These are phyloP conservation scores for Crepidotus variabilis DNA, from an alignment of 768 basidiomycete genomes.

Conservation along the genomic window DNA sequence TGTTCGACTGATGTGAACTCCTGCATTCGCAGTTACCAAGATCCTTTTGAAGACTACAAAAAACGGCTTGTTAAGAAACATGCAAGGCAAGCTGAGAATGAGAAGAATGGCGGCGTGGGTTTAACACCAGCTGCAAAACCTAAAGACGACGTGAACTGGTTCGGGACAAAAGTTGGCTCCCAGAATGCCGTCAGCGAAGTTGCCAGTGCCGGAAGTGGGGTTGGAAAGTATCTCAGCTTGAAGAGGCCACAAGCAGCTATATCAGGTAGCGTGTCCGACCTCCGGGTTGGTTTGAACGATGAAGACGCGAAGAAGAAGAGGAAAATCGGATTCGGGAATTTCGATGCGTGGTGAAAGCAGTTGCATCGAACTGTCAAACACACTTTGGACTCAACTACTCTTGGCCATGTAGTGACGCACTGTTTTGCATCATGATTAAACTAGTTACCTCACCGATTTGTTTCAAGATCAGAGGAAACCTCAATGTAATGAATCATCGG, in stretches of 20 bases:
- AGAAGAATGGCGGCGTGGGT: conserved; percentile 25
- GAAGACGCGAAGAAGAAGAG: conserved; percentile 72
- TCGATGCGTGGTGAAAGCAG: conserved; percentile 65
- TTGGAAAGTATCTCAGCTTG: conserved; percentile 77
- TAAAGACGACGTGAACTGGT: conserved; percentile 80
- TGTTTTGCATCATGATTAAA: too few relatives aligned
- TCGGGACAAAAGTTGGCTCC: conserved; percentile 79
- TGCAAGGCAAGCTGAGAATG: conserved; percentile 49
- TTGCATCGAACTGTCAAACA: too few relatives aligned
- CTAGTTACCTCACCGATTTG: too few relatives aligned
- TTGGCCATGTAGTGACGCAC: too few relatives aligned
- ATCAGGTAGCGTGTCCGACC: conserved; percentile 2
- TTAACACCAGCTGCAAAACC: conserved; percentile 37
- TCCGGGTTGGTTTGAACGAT: not conserved
- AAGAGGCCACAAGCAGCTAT: conserved; percentile 39
- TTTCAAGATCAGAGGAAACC: too few relatives aligned
- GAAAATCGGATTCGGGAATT: conserved; percentile 87
- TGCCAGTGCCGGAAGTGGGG: conserved; percentile 38
- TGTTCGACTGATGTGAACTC: not conserved
- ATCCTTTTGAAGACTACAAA: conserved; percentile 95
- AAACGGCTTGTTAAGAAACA: conserved; percentile 76
- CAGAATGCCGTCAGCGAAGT: conserved; percentile 24
- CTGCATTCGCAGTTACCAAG: conserved; percentile 64
- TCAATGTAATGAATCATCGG: too few relatives aligned
- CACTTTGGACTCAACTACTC: too few relatives aligned